These are phyloP conservation scores for Cryptococcus sp. DNA, from an alignment of 1,284 basidiomycete genomes.

Conservation along the genomic window DNA sequence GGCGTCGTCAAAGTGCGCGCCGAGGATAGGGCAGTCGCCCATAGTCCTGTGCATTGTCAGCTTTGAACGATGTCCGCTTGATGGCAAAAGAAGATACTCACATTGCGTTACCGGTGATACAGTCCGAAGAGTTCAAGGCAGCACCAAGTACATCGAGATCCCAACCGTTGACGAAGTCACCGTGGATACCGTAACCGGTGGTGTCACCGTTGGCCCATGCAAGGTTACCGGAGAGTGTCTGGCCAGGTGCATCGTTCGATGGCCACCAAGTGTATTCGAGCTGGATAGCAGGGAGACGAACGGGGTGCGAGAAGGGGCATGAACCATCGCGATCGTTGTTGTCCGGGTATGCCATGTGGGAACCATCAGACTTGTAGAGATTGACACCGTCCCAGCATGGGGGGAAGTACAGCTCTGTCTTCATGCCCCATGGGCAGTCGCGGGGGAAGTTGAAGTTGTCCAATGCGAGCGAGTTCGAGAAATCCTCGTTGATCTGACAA, in stretches of 20 bases:
- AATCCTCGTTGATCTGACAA: constrained; percentile 24
- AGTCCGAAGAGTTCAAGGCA: constrained; percentile 33
- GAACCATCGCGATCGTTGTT: constrained; percentile 19
- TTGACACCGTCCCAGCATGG: constrained; percentile 45
- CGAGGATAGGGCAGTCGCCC: constrained; percentile 31
- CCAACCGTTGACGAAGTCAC: constrained; percentile 45
- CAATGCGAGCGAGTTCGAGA: constrained; percentile 13
- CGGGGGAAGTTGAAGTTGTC: constrained; percentile 41
- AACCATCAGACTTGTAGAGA: constrained; percentile 32
- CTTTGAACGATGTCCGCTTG: background rate
- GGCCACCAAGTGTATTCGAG: constrained; percentile 41
- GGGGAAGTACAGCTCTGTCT: constrained; percentile 37
- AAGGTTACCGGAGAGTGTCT: constrained; percentile 33
- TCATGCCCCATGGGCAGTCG: constrained; percentile 38
- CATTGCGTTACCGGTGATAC: constrained; percentile 20
- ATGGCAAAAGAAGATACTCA: background rate
- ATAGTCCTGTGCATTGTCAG: constrained; percentile 10
- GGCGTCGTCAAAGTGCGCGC: constrained; percentile 22
- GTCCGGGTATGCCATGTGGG: constrained; percentile 39
- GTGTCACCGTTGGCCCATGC: constrained; percentile 51
- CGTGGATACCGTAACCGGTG: constrained; percentile 45
- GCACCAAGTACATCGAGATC: constrained; percentile 30
- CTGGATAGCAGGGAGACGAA: constrained; percentile 40
- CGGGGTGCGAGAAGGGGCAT: constrained; percentile 43
- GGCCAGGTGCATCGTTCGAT: constrained; percentile 24